Evolutionary conservation across 1,284 basidiomycete species (phyloP).

Genomic region (Sporisorium reilianum): DNA sequence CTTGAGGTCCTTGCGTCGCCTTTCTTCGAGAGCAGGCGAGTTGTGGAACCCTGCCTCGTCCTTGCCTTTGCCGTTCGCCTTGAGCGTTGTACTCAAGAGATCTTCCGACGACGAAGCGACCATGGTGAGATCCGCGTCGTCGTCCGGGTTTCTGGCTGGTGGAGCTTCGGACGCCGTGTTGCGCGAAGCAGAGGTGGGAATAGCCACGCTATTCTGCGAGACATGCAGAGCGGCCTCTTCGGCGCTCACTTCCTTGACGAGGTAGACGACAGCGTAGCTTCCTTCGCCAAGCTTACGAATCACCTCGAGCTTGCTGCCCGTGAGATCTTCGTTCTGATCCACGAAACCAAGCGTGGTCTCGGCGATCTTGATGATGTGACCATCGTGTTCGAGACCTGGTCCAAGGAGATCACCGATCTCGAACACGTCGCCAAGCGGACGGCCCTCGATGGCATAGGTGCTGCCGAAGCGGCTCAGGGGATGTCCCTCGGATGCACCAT

Average conservation of each 20-base stretch:
- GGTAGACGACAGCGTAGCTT: constrained; percentile 68
- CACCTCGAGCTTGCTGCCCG: constrained; percentile 60
- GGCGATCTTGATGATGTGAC: constrained; percentile 60
- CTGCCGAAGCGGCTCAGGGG: constrained; percentile 36
- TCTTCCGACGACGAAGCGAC: constrained; percentile 38
- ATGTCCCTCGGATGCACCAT: constrained; percentile 39
- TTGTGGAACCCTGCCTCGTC: constrained; percentile 41
- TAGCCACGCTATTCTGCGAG: constrained; percentile 22
- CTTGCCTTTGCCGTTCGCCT: constrained; percentile 33
- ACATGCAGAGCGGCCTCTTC: constrained; percentile 24
- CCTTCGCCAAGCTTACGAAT: constrained; percentile 65
- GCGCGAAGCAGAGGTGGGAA: constrained; percentile 20
- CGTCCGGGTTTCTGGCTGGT: constrained; percentile 6
- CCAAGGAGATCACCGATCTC: constrained; percentile 63
- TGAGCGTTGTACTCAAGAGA: constrained; percentile 46
- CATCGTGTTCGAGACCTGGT: constrained; percentile 65
- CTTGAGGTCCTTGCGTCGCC: constrained; percentile 49
- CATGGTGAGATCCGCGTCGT: constrained; percentile 47
- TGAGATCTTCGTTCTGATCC: constrained; percentile 56
- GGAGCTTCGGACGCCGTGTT: neutral
- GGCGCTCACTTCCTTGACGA: constrained; percentile 62
- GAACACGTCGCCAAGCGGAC: constrained; percentile 56
- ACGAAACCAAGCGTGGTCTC: constrained; percentile 61
- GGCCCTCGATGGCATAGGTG: constrained; percentile 26
- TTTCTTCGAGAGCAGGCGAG: constrained; percentile 46